These are phyloP conservation scores for Phialophora macrospora DNA, from an alignment of 2,329 filamentous ascomycete species.

Conservation along the genomic window DNA sequence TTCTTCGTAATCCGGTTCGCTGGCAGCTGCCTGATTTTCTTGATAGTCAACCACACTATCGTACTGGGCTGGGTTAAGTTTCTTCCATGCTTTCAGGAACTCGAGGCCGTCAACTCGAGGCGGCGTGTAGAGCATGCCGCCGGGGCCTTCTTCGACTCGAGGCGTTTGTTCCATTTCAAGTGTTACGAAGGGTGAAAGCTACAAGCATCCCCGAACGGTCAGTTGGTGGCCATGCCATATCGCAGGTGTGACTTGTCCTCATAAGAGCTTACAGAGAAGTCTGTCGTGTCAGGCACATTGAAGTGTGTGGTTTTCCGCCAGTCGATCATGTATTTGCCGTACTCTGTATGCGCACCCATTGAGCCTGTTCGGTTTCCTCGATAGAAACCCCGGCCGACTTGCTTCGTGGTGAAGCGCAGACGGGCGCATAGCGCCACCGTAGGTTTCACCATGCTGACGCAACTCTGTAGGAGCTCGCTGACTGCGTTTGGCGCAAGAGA, in stretches of 20 bases:
- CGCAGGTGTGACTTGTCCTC: neutral
- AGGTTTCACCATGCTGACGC: slow-evolving; percentile 37
- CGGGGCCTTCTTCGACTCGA: slow-evolving; percentile 16
- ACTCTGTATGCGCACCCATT: slow-evolving; percentile 82
- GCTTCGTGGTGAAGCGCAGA: slow-evolving; percentile 78
- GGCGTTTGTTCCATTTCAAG: slow-evolving; percentile 47
- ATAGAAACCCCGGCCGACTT: slow-evolving; percentile 92
- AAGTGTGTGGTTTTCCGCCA: slow-evolving; percentile 90
- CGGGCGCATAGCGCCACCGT: slow-evolving; percentile 33
- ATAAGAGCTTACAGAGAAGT: slow-evolving; percentile 67
- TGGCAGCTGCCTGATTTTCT: slow-evolving; percentile 2
- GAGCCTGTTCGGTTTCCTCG: slow-evolving; percentile 90
- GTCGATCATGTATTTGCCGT: slow-evolving; percentile 82
- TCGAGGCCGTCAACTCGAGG: slow-evolving; percentile 26
- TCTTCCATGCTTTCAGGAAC: slow-evolving; percentile 31
- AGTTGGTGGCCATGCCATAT: neutral
- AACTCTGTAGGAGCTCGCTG: neutral
- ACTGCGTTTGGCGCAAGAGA: neutral
- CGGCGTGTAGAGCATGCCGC: slow-evolving; percentile 22
- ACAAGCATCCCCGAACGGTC: slow-evolving; percentile 27
- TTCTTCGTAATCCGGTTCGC: slow-evolving; percentile 7
- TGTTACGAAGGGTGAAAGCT: slow-evolving; percentile 55
- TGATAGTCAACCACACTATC: slow-evolving; percentile 24
- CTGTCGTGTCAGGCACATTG: slow-evolving; percentile 72
- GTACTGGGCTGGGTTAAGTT: slow-evolving; percentile 27